Percentiles rank a stretch among this genome's conserved stretches.
These are phyloP conservation scores for Cerioporus squamosus DNA, from an alignment of 1,284 basidiomycete genomes.

Conservation along the genomic window DNA sequence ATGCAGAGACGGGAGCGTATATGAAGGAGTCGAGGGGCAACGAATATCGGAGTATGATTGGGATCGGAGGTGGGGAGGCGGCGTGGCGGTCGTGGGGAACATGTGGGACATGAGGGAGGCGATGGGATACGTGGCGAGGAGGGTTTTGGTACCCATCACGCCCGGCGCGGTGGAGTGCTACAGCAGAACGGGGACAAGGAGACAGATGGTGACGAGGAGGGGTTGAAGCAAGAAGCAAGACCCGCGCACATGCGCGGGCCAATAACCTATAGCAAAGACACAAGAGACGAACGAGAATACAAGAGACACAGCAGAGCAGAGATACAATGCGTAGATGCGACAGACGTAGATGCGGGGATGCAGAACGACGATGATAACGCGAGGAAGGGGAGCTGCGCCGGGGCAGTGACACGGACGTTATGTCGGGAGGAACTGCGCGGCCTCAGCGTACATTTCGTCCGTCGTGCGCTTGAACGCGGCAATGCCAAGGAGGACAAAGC, in stretches of 20 bases:
- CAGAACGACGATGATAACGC: background rate
- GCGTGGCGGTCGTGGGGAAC: background rate
- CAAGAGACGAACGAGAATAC: background rate
- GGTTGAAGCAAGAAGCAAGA: background rate
- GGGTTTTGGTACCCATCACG: constrained; percentile 2
- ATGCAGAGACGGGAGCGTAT: background rate
- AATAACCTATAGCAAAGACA: constrained; percentile 18
- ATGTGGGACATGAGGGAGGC: background rate
- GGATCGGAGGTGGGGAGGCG: background rate
- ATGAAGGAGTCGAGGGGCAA: background rate
- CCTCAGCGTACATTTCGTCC: constrained; percentile 43
- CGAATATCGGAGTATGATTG: no score
- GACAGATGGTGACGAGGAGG: no score
- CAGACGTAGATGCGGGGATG: background rate
- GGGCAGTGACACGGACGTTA: no score
- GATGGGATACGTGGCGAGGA: background rate
- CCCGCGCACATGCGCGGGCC: background rate
- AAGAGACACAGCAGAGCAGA: constrained; percentile 1
- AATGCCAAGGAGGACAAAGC: constrained; percentile 73
- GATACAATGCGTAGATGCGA: constrained; percentile 11
- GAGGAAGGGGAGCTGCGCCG: no score
- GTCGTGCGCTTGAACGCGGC: constrained; percentile 61
- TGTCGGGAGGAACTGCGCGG: constrained; percentile 36
- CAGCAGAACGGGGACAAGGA: background rate
- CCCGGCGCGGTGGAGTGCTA: constrained; percentile 8